Base-by-base conservation (phyloP, 2,329 filamentous ascomycete species). In the Trichoderma breve region DNA sequence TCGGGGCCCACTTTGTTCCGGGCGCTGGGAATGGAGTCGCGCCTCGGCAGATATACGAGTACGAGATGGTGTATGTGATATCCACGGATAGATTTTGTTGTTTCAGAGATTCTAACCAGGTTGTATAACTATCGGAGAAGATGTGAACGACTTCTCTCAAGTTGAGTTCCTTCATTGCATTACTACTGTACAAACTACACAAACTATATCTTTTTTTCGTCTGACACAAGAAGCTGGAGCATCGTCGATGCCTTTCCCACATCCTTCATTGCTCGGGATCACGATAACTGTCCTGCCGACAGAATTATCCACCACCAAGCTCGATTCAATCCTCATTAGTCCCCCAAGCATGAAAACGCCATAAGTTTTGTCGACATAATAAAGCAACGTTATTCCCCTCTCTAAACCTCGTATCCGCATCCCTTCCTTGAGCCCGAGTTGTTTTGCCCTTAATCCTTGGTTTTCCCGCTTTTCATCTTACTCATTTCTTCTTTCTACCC, bases 401-500 rank as follows among this genome's bases (percentile, higher is more conserved):
- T 69, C 66, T 69, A 69, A 68, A 39, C 4, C 30, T 64, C 60
- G 47, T 62, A 63, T 26, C 55, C 70, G 51, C 55, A 15, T 51
- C 55, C 51, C 67, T 60, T 34, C 63, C 34, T 30, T 58, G 28
- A 58, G 47, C 55, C 53, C 47, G 60, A 47, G 15, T 43, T 53
- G 39, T 32, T 32, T 51, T 47, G n/a, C 24, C 21, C 51, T 32
- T 21, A 14, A 61, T 43, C 55, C 12, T 34, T 69, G 30, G 9
- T 36, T 69, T 61, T 28, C 24, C 7, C 21, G 4, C n/a, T 32
- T 24, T 68, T 39, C 30, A 36, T 57, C 21, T 32, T 26, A 14
- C 51, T 74, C 68, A 80, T 74, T 79, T 81, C 78, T 79, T 80
- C 73, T 77, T 74, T 60, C 75, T 65, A 34, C 60, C 65, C 4